Base-by-base conservation (phyloP, 495 filamentous ascomycete genomes). In the Viridothelium virens region DNA sequence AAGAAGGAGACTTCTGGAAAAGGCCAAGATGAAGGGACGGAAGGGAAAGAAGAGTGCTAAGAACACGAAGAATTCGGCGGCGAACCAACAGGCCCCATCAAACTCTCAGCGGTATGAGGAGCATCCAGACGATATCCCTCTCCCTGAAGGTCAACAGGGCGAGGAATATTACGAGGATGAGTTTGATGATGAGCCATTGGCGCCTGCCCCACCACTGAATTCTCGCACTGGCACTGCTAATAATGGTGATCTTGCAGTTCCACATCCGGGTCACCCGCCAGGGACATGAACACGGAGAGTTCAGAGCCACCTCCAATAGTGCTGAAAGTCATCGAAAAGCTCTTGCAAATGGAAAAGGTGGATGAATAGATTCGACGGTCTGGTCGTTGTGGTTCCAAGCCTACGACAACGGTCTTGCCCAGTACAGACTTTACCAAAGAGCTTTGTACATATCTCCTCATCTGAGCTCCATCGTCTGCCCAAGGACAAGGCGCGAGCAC, bases 21-120 rank as follows among this genome's bases (percentile, higher is more conserved):
- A 96, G 74, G 91, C 94, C 39, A 96, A 96, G 80, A 92, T 92
- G 86, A 96, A 95, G 73, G 89, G 89, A 62, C 85, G 91, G 41
- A 96, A 96, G 81, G 82, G 83, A 44, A 88, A 88, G 77, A 89
- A 88, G 82, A 86, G 78, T 53, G 84, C 82, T 7, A 89, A 85
- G 77, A 89, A 87, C 70, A 65, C 73, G n/a, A 76, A 83, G 36
- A 69, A 71, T 39, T 33, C 53, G 5, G 31, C 53, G 25, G 18
- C 53, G 53, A 59, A 59, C 31, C 53, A 59, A 36, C 53, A 59
- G 5, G 53, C 53, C 14, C 53, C 33, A 18, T 7, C 18, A 36
- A 59, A 59, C 53, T 59, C 53, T 59, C 53, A 59, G 53, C 53
- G 53, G 18, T 59, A 59, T 36, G 53, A 59, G 14, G 53, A 59